Evolutionary conservation across 768 basidiomycete genomes (phyloP).

Genomic region (Psilocybe tampanensis): DNA sequence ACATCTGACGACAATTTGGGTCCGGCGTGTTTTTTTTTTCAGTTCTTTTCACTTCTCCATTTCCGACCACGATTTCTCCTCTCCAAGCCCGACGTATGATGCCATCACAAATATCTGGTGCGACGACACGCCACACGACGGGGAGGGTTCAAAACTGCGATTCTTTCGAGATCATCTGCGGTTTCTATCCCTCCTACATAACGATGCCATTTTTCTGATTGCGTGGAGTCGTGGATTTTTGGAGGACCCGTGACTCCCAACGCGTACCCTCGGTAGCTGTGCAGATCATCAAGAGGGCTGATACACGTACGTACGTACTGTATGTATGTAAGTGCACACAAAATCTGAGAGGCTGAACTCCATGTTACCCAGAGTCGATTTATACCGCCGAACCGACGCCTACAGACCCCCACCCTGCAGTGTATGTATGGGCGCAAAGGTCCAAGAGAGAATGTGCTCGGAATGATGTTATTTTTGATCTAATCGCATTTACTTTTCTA

Average conservation of each 20-base stretch:
- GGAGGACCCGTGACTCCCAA: no score
- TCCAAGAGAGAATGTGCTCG: not conserved
- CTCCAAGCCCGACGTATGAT: not conserved
- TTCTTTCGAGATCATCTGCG: not conserved
- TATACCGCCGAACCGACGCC: conserved; percentile 1
- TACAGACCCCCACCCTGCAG: not conserved
- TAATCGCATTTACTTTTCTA: not conserved
- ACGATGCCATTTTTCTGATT: not conserved
- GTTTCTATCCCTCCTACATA: not conserved
- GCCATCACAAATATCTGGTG: not conserved
- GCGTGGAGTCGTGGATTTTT: not conserved
- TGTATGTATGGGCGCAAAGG: not conserved
- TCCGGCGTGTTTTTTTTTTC: no score
- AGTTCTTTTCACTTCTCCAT: no score
- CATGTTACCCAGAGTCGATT: conserved; percentile 2
- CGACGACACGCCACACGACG: not conserved
- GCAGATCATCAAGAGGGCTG: not conserved
- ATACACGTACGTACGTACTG: no score
- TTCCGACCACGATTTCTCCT: not conserved
- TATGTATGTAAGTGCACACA: not conserved
- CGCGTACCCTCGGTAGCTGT: not conserved
- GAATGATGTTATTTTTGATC: not conserved
- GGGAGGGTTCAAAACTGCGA: not conserved
- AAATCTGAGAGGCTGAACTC: not conserved
- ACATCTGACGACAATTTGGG: no score